Conservation (phyloP, 306 rosid genomes). For the Cicer arietinum region DNA sequence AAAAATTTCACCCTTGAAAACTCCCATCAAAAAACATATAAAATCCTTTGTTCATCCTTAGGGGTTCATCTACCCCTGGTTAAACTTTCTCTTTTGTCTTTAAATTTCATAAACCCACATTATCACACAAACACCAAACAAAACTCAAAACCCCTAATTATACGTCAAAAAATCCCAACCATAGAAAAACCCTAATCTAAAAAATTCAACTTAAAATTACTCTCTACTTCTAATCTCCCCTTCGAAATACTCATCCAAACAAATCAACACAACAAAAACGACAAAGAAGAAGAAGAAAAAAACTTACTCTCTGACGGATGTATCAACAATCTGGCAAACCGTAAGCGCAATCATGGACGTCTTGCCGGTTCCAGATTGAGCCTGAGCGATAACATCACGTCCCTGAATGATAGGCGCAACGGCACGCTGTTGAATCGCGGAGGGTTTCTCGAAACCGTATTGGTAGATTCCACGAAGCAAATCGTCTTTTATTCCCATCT, state of each 20-base stretch:
- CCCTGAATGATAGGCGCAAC: constrained; percentile 91
- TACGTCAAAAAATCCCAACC: constrained; percentile 11
- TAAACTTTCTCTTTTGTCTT: neutral
- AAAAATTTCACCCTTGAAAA: neutral
- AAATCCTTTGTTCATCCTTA: neutral
- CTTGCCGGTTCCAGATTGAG: constrained; percentile 98
- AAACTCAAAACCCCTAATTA: neutral
- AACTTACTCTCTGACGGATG: constrained; percentile 77
- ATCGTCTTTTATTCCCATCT: constrained; percentile 92
- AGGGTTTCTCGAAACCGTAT: constrained; percentile 96
- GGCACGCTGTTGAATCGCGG: constrained; percentile 97
- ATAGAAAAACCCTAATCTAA: constrained; percentile 33
- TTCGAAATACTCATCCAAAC: neutral
- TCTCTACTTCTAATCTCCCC: neutral
- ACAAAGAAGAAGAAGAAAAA: neutral
- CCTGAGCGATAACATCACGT: constrained; percentile 97
- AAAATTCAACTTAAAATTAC: neutral
- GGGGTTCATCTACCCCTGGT: neutral
- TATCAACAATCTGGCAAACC: constrained; percentile 89
- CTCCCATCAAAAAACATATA: neutral
- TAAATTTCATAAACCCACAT: neutral
- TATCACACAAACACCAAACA: neutral
- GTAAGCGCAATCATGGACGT: constrained; percentile 97
- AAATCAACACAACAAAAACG: neutral
- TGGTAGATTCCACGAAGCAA: constrained; percentile 88